A percentile compares a stretch with the other conserved stretches of the same genome.
These are phyloP conservation scores for Musa troglodytarum DNA, from an alignment of 176 grass and related monocot species.

Conservation along the genomic window DNA sequence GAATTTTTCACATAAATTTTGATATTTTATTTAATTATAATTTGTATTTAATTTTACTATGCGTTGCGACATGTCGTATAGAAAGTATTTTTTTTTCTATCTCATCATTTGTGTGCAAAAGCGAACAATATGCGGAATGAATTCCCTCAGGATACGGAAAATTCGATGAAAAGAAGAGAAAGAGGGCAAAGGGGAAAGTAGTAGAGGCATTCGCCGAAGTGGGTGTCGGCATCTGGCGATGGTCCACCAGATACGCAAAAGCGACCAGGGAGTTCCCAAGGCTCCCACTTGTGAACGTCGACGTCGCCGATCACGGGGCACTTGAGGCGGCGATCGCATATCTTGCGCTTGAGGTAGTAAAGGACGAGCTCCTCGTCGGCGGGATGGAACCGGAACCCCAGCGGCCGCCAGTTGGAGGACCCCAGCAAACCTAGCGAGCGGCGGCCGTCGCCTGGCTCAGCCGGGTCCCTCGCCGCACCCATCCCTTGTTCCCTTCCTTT, in stretches of 20 bases:
- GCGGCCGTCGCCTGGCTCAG: no score
- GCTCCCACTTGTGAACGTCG: constrained; percentile 84
- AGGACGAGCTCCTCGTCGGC: constrained; percentile 84
- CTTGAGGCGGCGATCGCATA: constrained; percentile 30
- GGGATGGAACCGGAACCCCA: constrained; percentile 89
- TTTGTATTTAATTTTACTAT: no score
- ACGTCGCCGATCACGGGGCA: constrained; percentile 50
- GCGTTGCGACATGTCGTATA: no score
- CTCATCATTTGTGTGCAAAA: no score
- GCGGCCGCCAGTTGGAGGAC: constrained; percentile 29
- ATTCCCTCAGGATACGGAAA: neutral
- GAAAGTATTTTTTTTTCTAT: no score
- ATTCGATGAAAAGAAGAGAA: neutral
- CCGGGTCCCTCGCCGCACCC: no score
- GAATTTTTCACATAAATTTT: no score
- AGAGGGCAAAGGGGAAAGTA: neutral
- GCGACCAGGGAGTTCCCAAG: constrained; percentile 77
- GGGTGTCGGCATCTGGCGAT: no score
- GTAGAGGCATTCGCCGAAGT: neutral
- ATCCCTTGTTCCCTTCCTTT: no score
- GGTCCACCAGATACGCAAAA: no score
- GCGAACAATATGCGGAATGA: no score
- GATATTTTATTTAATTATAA: no score
- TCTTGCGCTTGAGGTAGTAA: constrained; percentile 83
- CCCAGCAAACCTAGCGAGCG: neutral